Percentiles rank a stretch among this genome's conserved stretches.
phyloP scores from a whole-genome alignment of 768 basidiomycete genomes.

The Phylloporus arenicola region DNA sequence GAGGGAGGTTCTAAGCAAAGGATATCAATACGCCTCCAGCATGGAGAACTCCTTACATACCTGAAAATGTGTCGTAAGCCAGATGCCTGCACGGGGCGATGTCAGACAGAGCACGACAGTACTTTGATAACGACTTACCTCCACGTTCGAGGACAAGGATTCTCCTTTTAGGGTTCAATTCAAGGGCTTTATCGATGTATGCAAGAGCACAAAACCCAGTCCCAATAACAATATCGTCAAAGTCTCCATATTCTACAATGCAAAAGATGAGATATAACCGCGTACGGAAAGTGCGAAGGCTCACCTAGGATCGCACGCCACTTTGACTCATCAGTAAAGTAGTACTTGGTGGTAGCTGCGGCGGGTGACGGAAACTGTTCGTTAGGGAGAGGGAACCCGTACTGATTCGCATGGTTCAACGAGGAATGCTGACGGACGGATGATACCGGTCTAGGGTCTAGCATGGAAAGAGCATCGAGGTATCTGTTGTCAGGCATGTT shows the following conservation, averaged over 20 bases:
- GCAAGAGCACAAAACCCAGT: slow-evolving; percentile 15
- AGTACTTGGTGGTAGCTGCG: slow-evolving; percentile 2
- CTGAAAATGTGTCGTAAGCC: slow-evolving; percentile 12
- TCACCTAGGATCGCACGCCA: slow-evolving; percentile 5
- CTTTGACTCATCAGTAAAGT: slow-evolving; percentile 3
- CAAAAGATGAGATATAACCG: background rate
- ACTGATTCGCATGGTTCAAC: slow-evolving; percentile 1
- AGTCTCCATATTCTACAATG: slow-evolving; percentile 2
- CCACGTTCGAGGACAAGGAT: slow-evolving; percentile 17
- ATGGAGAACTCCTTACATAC: background rate
- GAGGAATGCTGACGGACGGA: background rate
- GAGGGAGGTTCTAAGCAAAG: slow-evolving; percentile 1
- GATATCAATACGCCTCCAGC: background rate
- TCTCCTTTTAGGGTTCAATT: slow-evolving; percentile 8
- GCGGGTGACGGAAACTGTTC: slow-evolving; percentile 1
- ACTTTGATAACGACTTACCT: background rate
- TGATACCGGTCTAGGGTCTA: background rate
- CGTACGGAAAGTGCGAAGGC: background rate
- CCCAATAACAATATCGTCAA: slow-evolving; percentile 10
- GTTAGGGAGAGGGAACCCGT: slow-evolving; percentile 4
- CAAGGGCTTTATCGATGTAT: slow-evolving; percentile 14
- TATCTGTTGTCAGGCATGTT: background rate
- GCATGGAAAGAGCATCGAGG: background rate
- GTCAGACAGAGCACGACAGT: background rate
- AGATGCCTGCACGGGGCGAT: background rate